Evolutionary conservation across 2,329 filamentous ascomycete species (phyloP), one percentile per base, ranked within the genome.

Genomic region (Cyanodermella asteris): DNA sequence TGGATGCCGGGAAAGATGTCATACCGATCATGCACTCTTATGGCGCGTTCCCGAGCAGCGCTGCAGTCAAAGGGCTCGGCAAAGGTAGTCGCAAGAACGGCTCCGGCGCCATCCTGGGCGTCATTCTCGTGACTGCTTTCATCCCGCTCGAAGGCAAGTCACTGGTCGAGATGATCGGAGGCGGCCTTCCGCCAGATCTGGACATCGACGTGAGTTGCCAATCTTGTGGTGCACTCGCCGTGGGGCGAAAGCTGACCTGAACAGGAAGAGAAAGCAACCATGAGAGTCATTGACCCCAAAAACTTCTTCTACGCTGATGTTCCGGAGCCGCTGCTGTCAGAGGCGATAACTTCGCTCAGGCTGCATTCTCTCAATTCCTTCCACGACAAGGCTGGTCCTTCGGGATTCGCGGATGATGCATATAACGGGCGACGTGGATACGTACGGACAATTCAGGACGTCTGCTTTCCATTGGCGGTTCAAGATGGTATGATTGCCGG

Each of bases 391-490:
- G n/a, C n/a, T n/a, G n/a, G n/a, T n/a, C n/a, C n/a, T n/a, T n/a
- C n/a, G n/a, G n/a, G n/a, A n/a, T n/a, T n/a, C n/a, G n/a, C n/a
- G n/a, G n/a, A n/a, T n/a, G n/a, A n/a, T 14, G 23, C 24, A 6
- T 33, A 22, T 16, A 15, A 34, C 13, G 27, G 27, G 22, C 31
- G 31, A 22, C 29, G 31, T 6, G 24, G 21, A 7, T 35, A 35
- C 27, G 14, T 32, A 12, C 22, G 26, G 12, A 29, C 25, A 16
- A 27, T 12, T 5, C 8, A 30, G 23, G 33, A 35, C 25, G 15
- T 27, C 13, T 28, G 27, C 7, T 13, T 35, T 14, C 24, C 27
- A 4, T 25, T 27, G 7, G 13, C 28, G 9, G 26, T 19, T 13
- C 33, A 35, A 14, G 25, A 35, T 16, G 24, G 23, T 17, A 20